phyloP scores from a whole-genome alignment of 768 basidiomycete genomes.

The Boletus fagicola region DNA sequence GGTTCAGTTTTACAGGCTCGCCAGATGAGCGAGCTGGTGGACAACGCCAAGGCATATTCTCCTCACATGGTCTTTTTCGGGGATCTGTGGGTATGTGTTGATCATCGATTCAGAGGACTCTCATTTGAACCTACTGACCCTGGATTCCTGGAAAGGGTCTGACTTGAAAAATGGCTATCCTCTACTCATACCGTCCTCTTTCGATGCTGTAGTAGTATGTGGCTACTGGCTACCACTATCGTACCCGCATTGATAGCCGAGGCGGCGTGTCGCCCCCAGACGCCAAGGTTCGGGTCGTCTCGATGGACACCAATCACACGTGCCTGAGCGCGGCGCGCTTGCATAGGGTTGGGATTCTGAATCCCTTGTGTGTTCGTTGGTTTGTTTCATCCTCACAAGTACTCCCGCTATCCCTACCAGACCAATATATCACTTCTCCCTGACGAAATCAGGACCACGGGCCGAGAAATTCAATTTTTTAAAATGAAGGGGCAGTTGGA shows the following conservation, averaged over 20 bases:
- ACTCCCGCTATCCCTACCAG: neutral
- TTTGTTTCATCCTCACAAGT: slow-evolving; percentile 12
- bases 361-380: neutral
- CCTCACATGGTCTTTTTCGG: slow-evolving; percentile 4
- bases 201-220: neutral
- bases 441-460: slow-evolving; percentile 2
- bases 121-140: slow-evolving; percentile 2
- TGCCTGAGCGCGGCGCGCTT: slow-evolving; percentile 13
- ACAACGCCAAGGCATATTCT: neutral
- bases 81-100: neutral
- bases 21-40: neutral
- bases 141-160: slow-evolving; percentile 5
- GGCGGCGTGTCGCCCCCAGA: neutral
- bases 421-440: neutral
- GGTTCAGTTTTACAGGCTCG: neutral
- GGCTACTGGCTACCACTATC: neutral
- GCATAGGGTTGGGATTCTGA: neutral
- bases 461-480: neutral
- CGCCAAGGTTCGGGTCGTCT: slow-evolving; percentile 8
- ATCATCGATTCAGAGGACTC: neutral
- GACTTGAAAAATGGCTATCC: neutral
- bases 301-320: slow-evolving; percentile 6
- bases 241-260: neutral
- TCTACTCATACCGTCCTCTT: neutral
- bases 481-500: slow-evolving; percentile 1